A percentile compares a stretch with the other conserved stretches of the same genome.
These are phyloP conservation scores for Paracorniculantispora psalliotae DNA, from an alignment of 2,329 filamentous ascomycete species.

Conservation along the genomic window DNA sequence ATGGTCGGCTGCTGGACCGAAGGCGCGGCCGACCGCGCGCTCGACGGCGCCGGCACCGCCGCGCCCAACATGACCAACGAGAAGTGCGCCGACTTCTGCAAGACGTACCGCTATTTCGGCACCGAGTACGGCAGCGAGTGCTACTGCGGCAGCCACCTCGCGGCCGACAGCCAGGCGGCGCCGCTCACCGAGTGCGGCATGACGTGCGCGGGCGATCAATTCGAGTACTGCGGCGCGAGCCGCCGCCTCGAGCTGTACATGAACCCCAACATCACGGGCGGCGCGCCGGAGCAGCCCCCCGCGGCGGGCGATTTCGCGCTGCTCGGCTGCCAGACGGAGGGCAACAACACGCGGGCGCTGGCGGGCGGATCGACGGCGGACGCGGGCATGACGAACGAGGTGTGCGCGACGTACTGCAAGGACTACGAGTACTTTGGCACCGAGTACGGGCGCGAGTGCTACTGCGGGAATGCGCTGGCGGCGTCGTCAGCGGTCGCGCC, in stretches of 20 bases:
- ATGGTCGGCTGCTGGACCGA: slow-evolving; percentile 39
- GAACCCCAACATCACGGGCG: slow-evolving; percentile 22
- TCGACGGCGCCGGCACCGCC: slow-evolving; percentile 24
- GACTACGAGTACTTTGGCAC: slow-evolving; percentile 31
- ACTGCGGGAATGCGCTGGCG: slow-evolving; percentile 29
- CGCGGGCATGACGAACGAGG: slow-evolving; percentile 29
- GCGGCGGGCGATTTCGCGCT: slow-evolving; percentile 28
- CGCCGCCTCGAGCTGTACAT: slow-evolving; percentile 31
- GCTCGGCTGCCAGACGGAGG: slow-evolving; percentile 34
- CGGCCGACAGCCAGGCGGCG: slow-evolving; percentile 22
- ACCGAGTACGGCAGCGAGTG: slow-evolving; percentile 36
- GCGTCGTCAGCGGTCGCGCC: slow-evolving; percentile 25
- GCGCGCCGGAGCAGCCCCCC: slow-evolving; percentile 27
- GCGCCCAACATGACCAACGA: slow-evolving; percentile 30
- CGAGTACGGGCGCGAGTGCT: slow-evolving; percentile 35
- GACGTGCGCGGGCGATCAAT: slow-evolving; percentile 28
- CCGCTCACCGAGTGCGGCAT: slow-evolving; percentile 30
- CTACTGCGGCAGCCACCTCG: slow-evolving; percentile 33
- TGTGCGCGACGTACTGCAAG: slow-evolving; percentile 29
- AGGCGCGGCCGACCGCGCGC: slow-evolving; percentile 29
- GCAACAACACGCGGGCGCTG: slow-evolving; percentile 30
- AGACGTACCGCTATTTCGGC: slow-evolving; percentile 36
- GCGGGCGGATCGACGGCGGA: slow-evolving; percentile 19
- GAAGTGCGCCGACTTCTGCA: slow-evolving; percentile 30
- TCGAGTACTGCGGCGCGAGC: slow-evolving; percentile 30